Base-by-base conservation (phyloP, 345 rosid species). In the Eutrema japonicum region DNA sequence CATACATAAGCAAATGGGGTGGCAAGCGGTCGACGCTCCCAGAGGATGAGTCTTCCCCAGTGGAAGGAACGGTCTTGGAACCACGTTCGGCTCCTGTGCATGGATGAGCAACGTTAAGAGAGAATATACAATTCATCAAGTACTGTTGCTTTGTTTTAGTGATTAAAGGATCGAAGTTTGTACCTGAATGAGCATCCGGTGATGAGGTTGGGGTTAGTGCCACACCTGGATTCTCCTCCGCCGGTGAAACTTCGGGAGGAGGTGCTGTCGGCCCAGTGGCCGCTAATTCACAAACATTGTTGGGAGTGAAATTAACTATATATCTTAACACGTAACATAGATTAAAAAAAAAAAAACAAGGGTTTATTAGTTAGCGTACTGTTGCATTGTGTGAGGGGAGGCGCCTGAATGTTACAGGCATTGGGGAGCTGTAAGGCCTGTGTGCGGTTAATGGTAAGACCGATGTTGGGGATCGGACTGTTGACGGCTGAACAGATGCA, bases 401-500 rank as follows among this genome's bases (percentile, higher is more conserved):
- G 89, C 56, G 86, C 81, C 73, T 83, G 88, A 35, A 92, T 84
- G 38, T 77, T 79, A 57, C 95, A 92, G 45, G 83, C 83, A 30
- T 79, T 76, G 16, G 98, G 93, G 57, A 90, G 90, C 29, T 83
- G 73, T 54, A 90, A 54, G 55, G 95, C 93, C 13, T 72, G 85
- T 51, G 93, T 92, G 62, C 82, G 88, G 79, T 88, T 92, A 27
- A 92, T 78, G 75, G 35, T 72, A 56, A 88, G 68, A 5, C 93
- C 92, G 32, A 83, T 27, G 9, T 84, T 72, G 30, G 87, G 84
- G 18, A 74, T 82, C 6, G 79, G 82, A 33, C 81, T 70, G 10
- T 74, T 85, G 64, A 90, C 81, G 50, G 78, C 83, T 16, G 86
- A 62, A 78, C 93, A 92, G 49, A 88, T 85, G 80, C 91, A 90